Conservation (phyloP, 73 alveolate species). For the Paramecium octaurelia region DNA sequence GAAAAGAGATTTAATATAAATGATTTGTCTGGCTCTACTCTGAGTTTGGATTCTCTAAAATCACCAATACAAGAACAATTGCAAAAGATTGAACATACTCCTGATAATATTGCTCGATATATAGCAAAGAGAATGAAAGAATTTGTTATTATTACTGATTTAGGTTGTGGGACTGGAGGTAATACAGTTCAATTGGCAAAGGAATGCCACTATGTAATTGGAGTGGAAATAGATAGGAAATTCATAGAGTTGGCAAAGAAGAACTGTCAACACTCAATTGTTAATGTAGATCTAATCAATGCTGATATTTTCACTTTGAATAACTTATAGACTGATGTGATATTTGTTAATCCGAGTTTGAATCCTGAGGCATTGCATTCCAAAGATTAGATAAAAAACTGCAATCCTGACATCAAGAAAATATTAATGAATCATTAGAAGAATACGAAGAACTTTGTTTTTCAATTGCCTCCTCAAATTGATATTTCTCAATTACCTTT, state of each 20-base stretch:
- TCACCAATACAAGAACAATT: neutral
- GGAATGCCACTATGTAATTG: conserved; percentile 24
- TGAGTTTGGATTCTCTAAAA: neutral
- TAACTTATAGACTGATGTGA: conserved; percentile 9
- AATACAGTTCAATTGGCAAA: conserved; percentile 27
- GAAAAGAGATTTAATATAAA: neutral
- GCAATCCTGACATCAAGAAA: neutral
- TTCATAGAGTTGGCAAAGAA: neutral
- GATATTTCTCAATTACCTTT: neutral
- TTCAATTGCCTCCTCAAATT: neutral
- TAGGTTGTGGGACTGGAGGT: conserved; percentile 42
- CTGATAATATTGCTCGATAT: neutral
- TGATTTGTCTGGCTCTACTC: neutral
- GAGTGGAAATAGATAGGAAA: neutral
- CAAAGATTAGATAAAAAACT: neutral
- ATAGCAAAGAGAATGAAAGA: conserved; percentile 12
- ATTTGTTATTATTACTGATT: neutral
- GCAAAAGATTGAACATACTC: neutral
- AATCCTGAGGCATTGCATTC: neutral
- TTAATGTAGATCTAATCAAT: neutral
- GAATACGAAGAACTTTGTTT: neutral
- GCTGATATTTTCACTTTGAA: conserved; percentile 12
- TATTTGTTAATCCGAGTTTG: conserved; percentile 1
- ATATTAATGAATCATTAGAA: neutral
- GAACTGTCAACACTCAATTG: neutral